Evolutionary conservation across 2,329 filamentous ascomycete genomes (phyloP), one percentile per base, ranked within the genome.

Genomic region (Cladosporium sp.): DNA sequence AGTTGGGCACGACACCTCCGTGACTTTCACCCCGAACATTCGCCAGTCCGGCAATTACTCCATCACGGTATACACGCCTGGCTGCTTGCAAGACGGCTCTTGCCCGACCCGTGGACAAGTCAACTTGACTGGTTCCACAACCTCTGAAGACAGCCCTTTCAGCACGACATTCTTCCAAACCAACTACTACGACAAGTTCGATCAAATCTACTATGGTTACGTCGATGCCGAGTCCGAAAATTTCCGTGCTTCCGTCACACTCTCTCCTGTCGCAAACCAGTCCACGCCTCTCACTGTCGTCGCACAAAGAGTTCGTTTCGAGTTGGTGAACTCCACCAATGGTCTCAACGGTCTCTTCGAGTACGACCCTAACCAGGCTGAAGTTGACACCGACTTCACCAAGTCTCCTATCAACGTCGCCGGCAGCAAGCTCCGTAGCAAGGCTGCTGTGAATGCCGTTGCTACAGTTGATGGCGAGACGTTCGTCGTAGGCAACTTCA

Each of bases 121-220:
- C 66, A 93, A 93, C 71, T 84, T 99, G 62, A 94, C 91, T 1
- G 91, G 88, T 38, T 84, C 84, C 28, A 88, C 95, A 82, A 79
- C 71, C 73, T 83, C 75, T 73, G 79, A 65, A 74, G 78, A 72
- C 71, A 80, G 62, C 38, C 82, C 86, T 5, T 83, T 88, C 66
- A 84, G 86, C 32, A 87, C 84, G 0, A 84, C 86, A 0, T 81
- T 97, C 8, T 96, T 86, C 76, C 95, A 99, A 78, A 97, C 93
- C 21, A 99, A 99, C 80, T 86, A 96, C 76, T 96, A 90, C 77
- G 94, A 98, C 82, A 99, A 99, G 79, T 98, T 96, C 75, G 95
- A 99, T 75, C 89, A 92, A 71, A 88, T 99, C 66, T 97, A 93
- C 79, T 90, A 90, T 70, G 95, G 93, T 57, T 88, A 88, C 70